Conservation (phyloP, 1,139 yeast genomes). For the Meyerozyma athensensis region DNA sequence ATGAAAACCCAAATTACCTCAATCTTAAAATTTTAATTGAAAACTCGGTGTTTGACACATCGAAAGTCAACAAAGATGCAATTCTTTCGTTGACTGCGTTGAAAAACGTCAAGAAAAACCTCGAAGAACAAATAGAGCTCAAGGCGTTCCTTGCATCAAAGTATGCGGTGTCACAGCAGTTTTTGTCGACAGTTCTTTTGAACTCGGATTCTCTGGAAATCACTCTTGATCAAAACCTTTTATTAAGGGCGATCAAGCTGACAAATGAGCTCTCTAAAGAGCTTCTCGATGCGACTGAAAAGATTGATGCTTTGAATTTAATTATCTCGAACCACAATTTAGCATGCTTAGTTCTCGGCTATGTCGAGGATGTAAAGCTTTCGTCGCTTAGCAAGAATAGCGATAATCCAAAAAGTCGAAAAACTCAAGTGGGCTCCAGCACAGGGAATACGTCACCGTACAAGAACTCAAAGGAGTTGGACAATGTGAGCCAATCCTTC, state of each 20-base stretch:
- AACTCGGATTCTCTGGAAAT: slow-evolving; percentile 11
- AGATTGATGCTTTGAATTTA: slow-evolving; percentile 25
- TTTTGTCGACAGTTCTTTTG: slow-evolving; percentile 25
- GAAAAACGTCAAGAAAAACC: slow-evolving; percentile 23
- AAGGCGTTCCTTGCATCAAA: slow-evolving; percentile 31
- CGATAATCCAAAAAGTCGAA: background rate
- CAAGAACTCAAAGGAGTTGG: background rate
- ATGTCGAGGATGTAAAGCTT: slow-evolving; percentile 40
- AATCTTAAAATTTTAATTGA: slow-evolving; percentile 19
- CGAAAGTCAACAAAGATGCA: slow-evolving; percentile 32
- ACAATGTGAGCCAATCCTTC: slow-evolving; percentile 11
- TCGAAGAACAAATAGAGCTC: slow-evolving; percentile 29
- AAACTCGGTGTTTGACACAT: slow-evolving; percentile 27
- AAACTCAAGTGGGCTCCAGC: background rate
- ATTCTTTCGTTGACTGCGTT: slow-evolving; percentile 30
- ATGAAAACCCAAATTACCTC: slow-evolving; percentile 27
- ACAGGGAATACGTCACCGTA: background rate
- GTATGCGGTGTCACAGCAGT: slow-evolving; percentile 31
- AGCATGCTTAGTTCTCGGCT: slow-evolving; percentile 43
- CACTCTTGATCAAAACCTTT: slow-evolving; percentile 25
- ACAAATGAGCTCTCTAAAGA: slow-evolving; percentile 31
- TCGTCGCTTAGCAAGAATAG: slow-evolving; percentile 9
- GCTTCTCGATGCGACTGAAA: slow-evolving; percentile 23
- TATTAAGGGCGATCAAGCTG: slow-evolving; percentile 32
- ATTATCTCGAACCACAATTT: slow-evolving; percentile 37